A percentile compares a stretch with the other conserved stretches of the same genome.
phyloP scores from a whole-genome alignment of 257 asterid species.

The Striga asiatica region DNA sequence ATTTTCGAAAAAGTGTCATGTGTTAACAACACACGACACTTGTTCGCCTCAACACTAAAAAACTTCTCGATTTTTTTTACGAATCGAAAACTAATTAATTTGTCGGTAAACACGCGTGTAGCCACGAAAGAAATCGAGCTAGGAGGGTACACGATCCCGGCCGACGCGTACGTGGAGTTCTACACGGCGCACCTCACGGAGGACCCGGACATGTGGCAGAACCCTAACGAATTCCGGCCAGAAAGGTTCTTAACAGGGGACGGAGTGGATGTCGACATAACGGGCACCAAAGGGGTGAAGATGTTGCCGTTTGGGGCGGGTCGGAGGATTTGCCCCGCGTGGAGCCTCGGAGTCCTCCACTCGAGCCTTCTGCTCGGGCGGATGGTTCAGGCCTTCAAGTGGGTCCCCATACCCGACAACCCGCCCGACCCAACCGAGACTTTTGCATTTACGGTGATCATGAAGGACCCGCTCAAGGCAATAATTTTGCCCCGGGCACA shows the following conservation, averaged over 20 bases:
- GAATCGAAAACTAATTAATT: not conserved
- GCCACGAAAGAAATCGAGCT: conserved; percentile 51
- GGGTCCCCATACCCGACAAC: conserved; percentile 70
- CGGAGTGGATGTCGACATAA: conserved; percentile 77
- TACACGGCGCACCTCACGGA: conserved; percentile 92
- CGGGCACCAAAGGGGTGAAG: conserved; percentile 72
- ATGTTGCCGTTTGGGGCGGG: conserved; percentile 97
- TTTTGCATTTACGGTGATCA: conserved; percentile 77
- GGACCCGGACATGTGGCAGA: conserved; percentile 62
- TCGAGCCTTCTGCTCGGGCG: conserved; percentile 52
- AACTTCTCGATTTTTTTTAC: too few species aligned
- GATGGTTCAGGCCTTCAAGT: conserved; percentile 78
- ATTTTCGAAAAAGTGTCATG: too few species aligned
- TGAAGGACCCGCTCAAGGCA: conserved; percentile 89
- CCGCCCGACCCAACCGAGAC: conserved; percentile 91
- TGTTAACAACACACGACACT: too few species aligned
- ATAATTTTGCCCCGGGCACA: conserved; percentile 55
- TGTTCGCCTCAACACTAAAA: too few species aligned
- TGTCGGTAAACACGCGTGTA: conserved; percentile 11
- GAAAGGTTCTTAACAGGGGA: conserved; percentile 80
- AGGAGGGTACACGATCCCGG: conserved; percentile 80
- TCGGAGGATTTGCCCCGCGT: conserved; percentile 89
- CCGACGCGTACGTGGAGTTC: conserved; percentile 62
- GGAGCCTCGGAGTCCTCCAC: conserved; percentile 77
- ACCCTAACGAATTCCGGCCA: conserved; percentile 60